Conservation (phyloP, 768 basidiomycete genomes). For the Porphyrellus cyaneotinctus region DNA sequence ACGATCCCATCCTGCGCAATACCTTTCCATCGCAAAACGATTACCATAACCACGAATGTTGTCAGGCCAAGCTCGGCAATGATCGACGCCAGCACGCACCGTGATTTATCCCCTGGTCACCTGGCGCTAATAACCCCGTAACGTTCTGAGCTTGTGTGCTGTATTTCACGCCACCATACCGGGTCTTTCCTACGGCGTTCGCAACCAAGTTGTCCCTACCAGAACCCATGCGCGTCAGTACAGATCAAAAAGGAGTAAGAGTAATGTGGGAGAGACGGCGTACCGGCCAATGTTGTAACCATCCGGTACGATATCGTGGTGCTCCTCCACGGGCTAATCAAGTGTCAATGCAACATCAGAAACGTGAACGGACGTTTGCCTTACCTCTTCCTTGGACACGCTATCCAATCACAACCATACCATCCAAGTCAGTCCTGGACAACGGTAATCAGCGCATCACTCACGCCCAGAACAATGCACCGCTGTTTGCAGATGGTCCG, state of each 20-base stretch:
- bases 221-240: background rate
- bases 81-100: constrained; percentile 27
- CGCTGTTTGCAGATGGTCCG: constrained; percentile 45
- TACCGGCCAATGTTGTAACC: constrained; percentile 50
- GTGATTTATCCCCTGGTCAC: constrained; percentile 50
- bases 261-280: background rate
- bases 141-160: constrained; percentile 42
- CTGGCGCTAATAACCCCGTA: constrained; percentile 51
- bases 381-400: constrained; percentile 46
- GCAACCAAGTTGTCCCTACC: constrained; percentile 38
- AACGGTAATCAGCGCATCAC: constrained; percentile 12
- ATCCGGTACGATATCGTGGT: constrained; percentile 42
- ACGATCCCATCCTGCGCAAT: constrained; percentile 60
- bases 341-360: background rate
- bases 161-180: constrained; percentile 45
- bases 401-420: constrained; percentile 21
- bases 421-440: background rate
- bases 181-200: constrained; percentile 36
- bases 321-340: constrained; percentile 26
- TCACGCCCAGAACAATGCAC: constrained; percentile 57
- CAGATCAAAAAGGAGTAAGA: background rate
- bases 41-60: background rate
- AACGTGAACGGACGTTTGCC: background rate
- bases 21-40: constrained; percentile 28
- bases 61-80: background rate